Evolutionary conservation across 2,329 filamentous ascomycete species (phyloP), one percentile per base, ranked within the genome.

Genomic region (Zymoseptoria crescenta): DNA sequence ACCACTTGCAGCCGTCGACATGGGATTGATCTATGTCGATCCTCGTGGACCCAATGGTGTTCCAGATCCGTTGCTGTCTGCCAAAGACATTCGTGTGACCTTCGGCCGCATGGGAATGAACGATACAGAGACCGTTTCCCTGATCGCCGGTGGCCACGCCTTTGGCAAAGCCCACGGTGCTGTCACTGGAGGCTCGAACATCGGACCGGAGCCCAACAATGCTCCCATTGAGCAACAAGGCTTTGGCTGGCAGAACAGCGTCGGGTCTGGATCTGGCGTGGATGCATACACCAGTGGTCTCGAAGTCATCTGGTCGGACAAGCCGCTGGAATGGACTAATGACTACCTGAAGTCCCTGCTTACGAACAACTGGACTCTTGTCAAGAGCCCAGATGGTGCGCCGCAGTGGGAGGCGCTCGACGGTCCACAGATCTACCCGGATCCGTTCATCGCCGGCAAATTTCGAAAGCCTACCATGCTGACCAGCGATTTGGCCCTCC

Each of bases 111-210:
- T 92, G 88, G 88, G 85, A 62, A 91, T 92, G 88, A 84, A 89
- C 70, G 87, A 91, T 70, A 85, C 89, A 75, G 88, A 92, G 79
- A 92, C 88, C 0, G 88, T 89, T 56, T 87, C 88, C 13, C 77
- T 92, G 51, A 91, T 92, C 70, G 86, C 86, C 45, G 88, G 88
- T 70, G 88, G 88, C 45, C 88, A 92, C 79, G 81, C 84, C 28
- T 89, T 92, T 67, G 88, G 88, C 69, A 92, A 92, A 82, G 89
- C 87, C 0, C 88, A 92, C 74, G 88, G 88, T 67, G 88, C 88
- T 29, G 87, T 76, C 59, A 77, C 83, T 13, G 75, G 80, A n/a
- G 80, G 82, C 63, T 41, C 35, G 35, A 81, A 89, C 67, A 80
- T 89, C 54, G 87, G 86, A 56, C 74, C 77, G n/a, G 88, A 89